Evolutionary conservation across 805 yeast genomes (phyloP).

Genomic region (Peterozyma xylosa): DNA sequence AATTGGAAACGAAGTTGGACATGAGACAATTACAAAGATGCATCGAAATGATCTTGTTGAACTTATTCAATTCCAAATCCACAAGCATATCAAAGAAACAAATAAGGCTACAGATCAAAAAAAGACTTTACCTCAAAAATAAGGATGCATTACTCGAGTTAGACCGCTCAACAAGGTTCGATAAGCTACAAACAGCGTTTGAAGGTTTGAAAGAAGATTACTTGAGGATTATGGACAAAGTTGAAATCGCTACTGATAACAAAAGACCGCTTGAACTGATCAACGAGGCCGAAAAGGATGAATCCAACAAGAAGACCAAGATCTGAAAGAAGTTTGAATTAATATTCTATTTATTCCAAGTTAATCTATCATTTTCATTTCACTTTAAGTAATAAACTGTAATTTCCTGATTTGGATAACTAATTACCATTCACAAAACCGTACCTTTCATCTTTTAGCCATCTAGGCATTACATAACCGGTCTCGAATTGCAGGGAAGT

Average conservation of each 20-base stretch:
- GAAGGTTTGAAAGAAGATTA: constrained; percentile 67
- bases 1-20: constrained; percentile 50
- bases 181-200: constrained; percentile 72
- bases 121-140: constrained; percentile 70
- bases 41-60: constrained; percentile 64
- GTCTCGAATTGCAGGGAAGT: too few relatives aligned
- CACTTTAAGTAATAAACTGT: too few relatives aligned
- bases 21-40: constrained; percentile 71
- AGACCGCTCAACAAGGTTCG: constrained; percentile 55
- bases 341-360: too few relatives aligned
- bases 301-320: too few relatives aligned
- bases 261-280: not conserved
- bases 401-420: too few relatives aligned
- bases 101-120: constrained; percentile 59
- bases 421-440: too few relatives aligned
- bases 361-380: too few relatives aligned
- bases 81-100: constrained; percentile 19
- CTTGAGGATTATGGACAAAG: constrained; percentile 38
- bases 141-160: constrained; percentile 66
- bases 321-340: too few relatives aligned
- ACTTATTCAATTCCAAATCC: constrained; percentile 20
- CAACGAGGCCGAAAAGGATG: too few relatives aligned
- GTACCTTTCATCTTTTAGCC: too few relatives aligned
- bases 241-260: constrained; percentile 12
- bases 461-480: too few relatives aligned